Evolutionary conservation across 352 stramenopile species (phyloP), one percentile per base, ranked within the genome.

Genomic region (Pythium chondricola): DNA sequence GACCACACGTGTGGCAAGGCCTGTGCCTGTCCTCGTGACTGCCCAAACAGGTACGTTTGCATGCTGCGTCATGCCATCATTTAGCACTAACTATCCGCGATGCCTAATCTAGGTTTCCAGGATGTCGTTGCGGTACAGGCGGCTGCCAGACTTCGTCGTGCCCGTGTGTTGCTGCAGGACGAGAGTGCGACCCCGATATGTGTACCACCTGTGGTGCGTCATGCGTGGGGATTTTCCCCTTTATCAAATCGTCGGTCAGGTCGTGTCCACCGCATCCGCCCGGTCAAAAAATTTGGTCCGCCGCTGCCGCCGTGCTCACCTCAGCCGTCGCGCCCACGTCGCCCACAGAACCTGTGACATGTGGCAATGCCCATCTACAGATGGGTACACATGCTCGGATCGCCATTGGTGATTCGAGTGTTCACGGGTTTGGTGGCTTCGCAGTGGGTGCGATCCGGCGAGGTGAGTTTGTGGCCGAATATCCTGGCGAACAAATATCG

Each of bases 401-500:
- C 29, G 29, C 29, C 8, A 33, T 33, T 13, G 29, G 29, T 13
- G 29, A 33, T 33, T 90, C 79, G 4, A 58, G 52, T 22, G 88
- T 67, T 0, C 79, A 90, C 32, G 79, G 79, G 0, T 90, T 74
- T 76, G 79, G 79, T 2, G 79, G 76, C 6, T 90, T 74, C 25
- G 76, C 73, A 0, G 56, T 87, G 1, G 74, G 87, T 30, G 61
- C 67, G 7, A 85, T 90, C 27, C 58, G 61, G 4, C 83, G 83
- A 43, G 73, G 72, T 24, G 79, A 88, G 18, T 87, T 88, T 43
- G 63, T 90, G 6, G 68, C 81, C 42, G 79, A 90, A 44, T 90
- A 90, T 59, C 81, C 68, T 2, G 79, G 79, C 17, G 65, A 65
- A n/a, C 38, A 88, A 4, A 82, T 90, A 37, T 74, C 70, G 13